Evolutionary conservation across 768 basidiomycete species (phyloP).

Genomic region (Hirschioporus abietinus): DNA sequence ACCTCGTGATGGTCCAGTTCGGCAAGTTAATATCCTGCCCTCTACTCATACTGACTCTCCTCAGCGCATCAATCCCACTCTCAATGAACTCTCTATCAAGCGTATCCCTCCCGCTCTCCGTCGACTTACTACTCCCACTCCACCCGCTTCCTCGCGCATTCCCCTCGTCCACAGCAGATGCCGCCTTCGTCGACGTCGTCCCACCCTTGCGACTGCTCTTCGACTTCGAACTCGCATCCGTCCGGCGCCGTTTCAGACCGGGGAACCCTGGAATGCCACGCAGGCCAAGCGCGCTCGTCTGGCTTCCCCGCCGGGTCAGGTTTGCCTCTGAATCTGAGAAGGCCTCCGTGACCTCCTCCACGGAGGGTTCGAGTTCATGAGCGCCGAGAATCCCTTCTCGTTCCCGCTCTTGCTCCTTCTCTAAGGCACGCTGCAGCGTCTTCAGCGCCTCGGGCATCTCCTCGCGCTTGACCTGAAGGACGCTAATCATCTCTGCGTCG

Average conservation of each 20-base stretch:
- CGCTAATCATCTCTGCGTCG: conserved; percentile 59
- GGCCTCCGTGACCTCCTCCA: neutral
- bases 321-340: neutral
- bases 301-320: neutral
- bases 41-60: conserved; percentile 44
- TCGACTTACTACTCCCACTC: conserved; percentile 7
- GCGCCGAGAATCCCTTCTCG: neutral
- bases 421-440: conserved; percentile 63
- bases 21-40: conserved; percentile 40
- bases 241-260: neutral
- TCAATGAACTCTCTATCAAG: conserved; percentile 70
- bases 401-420: conserved; percentile 14
- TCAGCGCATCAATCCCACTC: conserved; percentile 64
- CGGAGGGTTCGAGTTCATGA: neutral
- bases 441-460: conserved; percentile 82
- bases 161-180: neutral
- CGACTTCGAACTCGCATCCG: conserved; percentile 35
- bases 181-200: conserved; percentile 9
- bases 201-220: conserved; percentile 19
- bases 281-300: neutral
- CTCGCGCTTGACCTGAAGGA: conserved; percentile 55
- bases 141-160: conserved; percentile 13
- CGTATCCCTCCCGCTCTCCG: conserved; percentile 32
- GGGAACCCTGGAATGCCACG: neutral
- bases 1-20: conserved; percentile 74